Conservation (phyloP, 768 basidiomycete genomes). For the Termitomyces sp. region DNA sequence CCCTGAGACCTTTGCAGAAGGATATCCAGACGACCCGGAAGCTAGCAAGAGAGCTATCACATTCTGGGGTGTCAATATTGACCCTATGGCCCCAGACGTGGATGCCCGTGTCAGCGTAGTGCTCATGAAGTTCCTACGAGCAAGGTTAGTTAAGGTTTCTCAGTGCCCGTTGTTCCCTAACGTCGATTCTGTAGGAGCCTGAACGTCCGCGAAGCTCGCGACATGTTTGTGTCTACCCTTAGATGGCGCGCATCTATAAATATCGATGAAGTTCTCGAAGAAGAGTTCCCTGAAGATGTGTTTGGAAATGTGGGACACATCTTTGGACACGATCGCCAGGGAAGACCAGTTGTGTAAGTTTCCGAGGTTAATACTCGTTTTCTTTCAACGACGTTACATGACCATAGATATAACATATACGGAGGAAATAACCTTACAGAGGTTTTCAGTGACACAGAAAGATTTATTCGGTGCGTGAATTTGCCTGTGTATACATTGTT, state of each 20-base stretch:
- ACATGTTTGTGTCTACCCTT: conserved; percentile 66
- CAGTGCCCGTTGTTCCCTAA: not conserved
- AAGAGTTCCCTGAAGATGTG: conserved; percentile 54
- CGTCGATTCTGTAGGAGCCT: conserved; percentile 35
- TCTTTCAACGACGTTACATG: not conserved
- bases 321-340: conserved; percentile 65
- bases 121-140: conserved; percentile 77
- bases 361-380: not conserved
- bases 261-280: conserved; percentile 52
- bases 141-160: conserved; percentile 39
- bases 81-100: conserved; percentile 41
- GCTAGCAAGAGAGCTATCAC: conserved; percentile 45
- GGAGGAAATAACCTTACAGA: conserved; percentile 63
- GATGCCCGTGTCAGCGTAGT: conserved; percentile 70
- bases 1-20: conserved; percentile 48
- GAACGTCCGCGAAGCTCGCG: conserved; percentile 44
- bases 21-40: conserved; percentile 52
- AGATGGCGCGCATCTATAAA: conserved; percentile 68
- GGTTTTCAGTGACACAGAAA: conserved; percentile 71
- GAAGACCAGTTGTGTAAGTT: conserved; percentile 64
- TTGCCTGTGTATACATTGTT: not conserved
- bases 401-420: conserved; percentile 68
- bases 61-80: conserved; percentile 69
- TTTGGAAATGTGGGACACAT: conserved; percentile 61
- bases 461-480: conserved; percentile 61